phyloP scores from a whole-genome alignment of 2,329 filamentous ascomycete genomes.

The Colletotrichum sp. region DNA sequence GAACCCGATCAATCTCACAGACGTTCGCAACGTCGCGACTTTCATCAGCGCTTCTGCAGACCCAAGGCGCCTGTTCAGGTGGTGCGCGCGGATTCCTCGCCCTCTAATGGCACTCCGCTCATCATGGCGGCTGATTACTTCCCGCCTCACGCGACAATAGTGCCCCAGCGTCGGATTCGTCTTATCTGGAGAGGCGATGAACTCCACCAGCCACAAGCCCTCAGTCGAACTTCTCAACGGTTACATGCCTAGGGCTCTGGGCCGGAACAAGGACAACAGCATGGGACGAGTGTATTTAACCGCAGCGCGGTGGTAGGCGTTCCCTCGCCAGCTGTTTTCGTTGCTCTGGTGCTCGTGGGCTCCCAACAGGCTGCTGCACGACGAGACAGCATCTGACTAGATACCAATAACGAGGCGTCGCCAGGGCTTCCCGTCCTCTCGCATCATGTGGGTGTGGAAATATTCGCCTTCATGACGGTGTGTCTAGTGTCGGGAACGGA shows the following conservation, averaged over 20 bases:
- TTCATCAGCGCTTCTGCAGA: neutral
- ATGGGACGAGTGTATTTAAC: neutral
- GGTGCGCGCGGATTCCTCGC: neutral
- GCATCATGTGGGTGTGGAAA: neutral
- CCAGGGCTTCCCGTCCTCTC: neutral
- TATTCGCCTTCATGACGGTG: neutral
- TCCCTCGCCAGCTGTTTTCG: accelerated
- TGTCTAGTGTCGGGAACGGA: neutral
- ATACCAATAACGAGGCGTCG: neutral
- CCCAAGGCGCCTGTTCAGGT: neutral
- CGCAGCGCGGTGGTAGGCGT: neutral
- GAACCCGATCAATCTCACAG: neutral
- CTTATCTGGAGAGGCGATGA: neutral
- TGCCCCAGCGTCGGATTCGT: neutral
- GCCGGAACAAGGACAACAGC: neutral
- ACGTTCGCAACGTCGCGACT: neutral
- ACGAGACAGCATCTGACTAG: too few species aligned
- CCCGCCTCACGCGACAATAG: neutral
- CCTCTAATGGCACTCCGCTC: neutral
- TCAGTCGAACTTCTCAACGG: neutral
- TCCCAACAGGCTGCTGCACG: neutral
- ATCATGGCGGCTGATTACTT: neutral
- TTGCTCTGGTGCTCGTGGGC: neutral
- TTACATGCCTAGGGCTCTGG: neutral
- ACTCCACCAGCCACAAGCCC: neutral